Evolutionary conservation across 2,329 filamentous ascomycete species (phyloP).

Genomic region (Cercospora zeina): DNA sequence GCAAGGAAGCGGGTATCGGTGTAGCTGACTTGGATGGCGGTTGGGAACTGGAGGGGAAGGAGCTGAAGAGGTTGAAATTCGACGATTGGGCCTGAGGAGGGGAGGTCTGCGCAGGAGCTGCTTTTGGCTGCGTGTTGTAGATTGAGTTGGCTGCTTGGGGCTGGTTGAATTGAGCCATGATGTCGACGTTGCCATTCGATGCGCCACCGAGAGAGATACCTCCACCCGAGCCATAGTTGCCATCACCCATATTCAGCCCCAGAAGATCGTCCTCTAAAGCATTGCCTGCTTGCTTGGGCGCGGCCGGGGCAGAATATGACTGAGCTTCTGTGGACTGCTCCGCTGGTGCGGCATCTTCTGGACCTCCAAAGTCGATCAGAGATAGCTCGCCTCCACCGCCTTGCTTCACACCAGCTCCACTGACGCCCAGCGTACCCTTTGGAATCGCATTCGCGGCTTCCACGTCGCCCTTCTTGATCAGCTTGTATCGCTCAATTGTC

Average conservation of each 20-base stretch:
- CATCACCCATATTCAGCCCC: conserved; percentile 77
- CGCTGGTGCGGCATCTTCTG: conserved; percentile 50
- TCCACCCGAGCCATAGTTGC: conserved; percentile 70
- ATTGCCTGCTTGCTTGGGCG: conserved; percentile 54
- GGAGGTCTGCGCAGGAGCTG: conserved; percentile 34
- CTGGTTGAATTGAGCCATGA: conserved; percentile 42
- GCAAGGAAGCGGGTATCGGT: conserved; percentile 43
- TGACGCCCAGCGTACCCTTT: conserved; percentile 72
- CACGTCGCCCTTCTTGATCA: conserved; percentile 92
- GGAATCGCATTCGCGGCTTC: conserved; percentile 81
- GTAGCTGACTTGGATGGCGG: conserved; percentile 53
- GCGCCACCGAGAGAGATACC: conserved; percentile 72
- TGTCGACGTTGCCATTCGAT: conserved; percentile 32
- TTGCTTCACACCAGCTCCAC: conserved; percentile 62
- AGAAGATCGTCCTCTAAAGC: conserved; percentile 87
- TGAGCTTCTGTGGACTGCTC: conserved; percentile 34
- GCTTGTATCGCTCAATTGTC: conserved; percentile 90
- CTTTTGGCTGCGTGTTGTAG: conserved; percentile 32
- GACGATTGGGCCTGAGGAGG: conserved; percentile 50
- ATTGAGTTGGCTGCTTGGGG: conserved; percentile 36
- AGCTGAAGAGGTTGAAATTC: conserved; percentile 58
- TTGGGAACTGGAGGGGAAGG: conserved; percentile 40
- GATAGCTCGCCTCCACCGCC: conserved; percentile 78
- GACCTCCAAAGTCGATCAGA: conserved; percentile 83
- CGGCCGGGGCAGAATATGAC: conserved; percentile 45